A percentile compares a stretch with the other conserved stretches of the same genome.
Conservation (phyloP, 306 rosid genomes). For the Prunus padus region DNA sequence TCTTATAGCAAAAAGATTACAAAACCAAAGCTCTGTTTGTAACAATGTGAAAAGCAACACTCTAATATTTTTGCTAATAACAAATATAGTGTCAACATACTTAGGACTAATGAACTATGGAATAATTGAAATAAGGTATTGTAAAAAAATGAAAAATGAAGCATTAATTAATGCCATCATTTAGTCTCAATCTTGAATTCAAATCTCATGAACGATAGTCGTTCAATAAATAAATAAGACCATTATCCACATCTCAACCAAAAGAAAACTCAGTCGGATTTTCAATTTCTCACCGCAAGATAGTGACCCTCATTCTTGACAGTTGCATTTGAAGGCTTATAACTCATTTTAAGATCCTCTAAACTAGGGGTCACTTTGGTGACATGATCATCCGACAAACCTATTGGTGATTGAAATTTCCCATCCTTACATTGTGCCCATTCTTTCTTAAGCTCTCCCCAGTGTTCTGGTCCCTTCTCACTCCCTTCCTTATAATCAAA, state of each 20-base stretch:
- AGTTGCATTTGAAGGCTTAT: conserved; percentile 31
- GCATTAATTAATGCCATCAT: no score
- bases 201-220: not conserved
- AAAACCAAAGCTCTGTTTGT: not conserved
- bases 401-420: conserved; percentile 32
- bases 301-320: conserved; percentile 34
- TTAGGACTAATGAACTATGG: no score
- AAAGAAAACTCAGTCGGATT: not conserved
- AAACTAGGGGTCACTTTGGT: not conserved
- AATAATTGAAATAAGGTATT: no score
- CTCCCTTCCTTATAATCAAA: conserved; percentile 26
- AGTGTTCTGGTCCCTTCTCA: conserved; percentile 25
- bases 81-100: no score
- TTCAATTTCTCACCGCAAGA: conserved; percentile 26
- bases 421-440: conserved; percentile 38
- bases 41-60: not conserved
- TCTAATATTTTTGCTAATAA: not conserved
- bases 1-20: not conserved
- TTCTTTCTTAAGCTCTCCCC: conserved; percentile 42
- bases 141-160: no score
- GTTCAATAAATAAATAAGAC: not conserved
- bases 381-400: not conserved
- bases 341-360: not conserved
- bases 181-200: not conserved
- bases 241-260: not conserved